Conservation (phyloP, 495 filamentous ascomycete genomes). For the Choiromyces venosus region DNA sequence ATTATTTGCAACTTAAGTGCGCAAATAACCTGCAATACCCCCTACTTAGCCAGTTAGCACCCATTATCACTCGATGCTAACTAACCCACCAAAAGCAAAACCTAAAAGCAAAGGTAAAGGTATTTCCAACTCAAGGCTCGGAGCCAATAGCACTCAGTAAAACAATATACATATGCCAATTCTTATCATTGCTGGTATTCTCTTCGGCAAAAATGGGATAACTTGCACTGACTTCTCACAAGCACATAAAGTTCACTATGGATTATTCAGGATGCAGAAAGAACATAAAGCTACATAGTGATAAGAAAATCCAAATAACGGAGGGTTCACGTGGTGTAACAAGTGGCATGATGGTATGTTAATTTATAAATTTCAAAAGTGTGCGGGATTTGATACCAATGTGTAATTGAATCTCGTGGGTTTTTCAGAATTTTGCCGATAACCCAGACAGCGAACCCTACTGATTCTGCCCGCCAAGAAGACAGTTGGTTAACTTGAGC, state of each 20-base stretch:
- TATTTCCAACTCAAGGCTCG: not conserved
- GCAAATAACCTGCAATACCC: not conserved
- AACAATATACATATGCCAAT: not conserved
- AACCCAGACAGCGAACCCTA: not conserved
- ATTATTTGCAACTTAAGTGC: not conserved
- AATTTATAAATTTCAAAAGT: not conserved
- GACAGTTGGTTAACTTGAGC: not conserved
- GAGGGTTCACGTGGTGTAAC: not conserved
- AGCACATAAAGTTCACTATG: not conserved
- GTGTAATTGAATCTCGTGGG: not conserved
- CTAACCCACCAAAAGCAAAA: not conserved
- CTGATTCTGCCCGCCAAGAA: not conserved
- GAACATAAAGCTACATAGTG: not conserved
- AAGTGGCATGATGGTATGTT: not conserved
- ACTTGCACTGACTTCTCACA: not conserved
- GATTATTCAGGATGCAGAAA: not conserved
- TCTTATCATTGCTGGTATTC: not conserved
- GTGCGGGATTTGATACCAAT: slow-evolving; percentile 3
- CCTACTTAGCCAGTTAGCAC: not conserved
- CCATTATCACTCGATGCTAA: not conserved
- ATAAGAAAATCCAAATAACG: not conserved
- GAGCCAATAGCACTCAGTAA: not conserved
- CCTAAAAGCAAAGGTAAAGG: not conserved
- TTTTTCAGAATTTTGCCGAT: not conserved
- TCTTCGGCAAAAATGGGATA: not conserved